Evolutionary conservation across 2,329 filamentous ascomycete species (phyloP), one percentile per base, ranked within the genome.

Genomic region (Arthrobotrys sphaeroides): DNA sequence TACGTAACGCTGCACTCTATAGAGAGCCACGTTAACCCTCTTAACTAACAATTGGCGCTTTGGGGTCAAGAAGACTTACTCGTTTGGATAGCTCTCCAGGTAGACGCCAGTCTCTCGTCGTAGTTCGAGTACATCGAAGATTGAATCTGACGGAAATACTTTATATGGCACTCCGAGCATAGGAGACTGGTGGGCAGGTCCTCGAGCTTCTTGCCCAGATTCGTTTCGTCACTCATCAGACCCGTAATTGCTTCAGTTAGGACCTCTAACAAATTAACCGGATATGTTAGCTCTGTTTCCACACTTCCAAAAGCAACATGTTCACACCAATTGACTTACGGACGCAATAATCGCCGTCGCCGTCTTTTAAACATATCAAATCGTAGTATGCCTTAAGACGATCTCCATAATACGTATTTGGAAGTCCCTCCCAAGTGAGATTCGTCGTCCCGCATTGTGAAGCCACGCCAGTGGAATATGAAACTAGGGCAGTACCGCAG

Each of bases 91-190:
- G 36, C 22, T 20, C 55, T 60, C 55, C 38, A 60, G 12, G 24
- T 60, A 43, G 55, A 36, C 20, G 38, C 55, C 16, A 60, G n/a
- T 13, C n/a, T 47, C 5, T 62, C 59, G 26, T 49, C 31, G 13
- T 51, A 28, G 40, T 47, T 36, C 28, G 51, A 55, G 31, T 55
- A 55, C 51, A 55, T 55, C 0, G 51, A 55, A 3, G 51, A 55
- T n/a, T 55, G 51, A 12, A 55, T 55, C 5, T 55, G 51, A n/a
- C 51, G 51, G 20, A 55, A 55, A 55, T 55, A 55, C 18, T 55
- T 55, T 12, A 55, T 55, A 55, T 55, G 51, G 12, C 51, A 55
- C 24, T 55, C 31, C 31, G 51, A 55, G 18, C 51, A 55, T 0
- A 55, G 51, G 31, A 55, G 38, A 7, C 51, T 55, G 5, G 20